Evolutionary conservation across 23 red algal genomes (phyloP), one percentile per base, ranked within the genome.

Genomic region (Gracilariopsis chorda): DNA sequence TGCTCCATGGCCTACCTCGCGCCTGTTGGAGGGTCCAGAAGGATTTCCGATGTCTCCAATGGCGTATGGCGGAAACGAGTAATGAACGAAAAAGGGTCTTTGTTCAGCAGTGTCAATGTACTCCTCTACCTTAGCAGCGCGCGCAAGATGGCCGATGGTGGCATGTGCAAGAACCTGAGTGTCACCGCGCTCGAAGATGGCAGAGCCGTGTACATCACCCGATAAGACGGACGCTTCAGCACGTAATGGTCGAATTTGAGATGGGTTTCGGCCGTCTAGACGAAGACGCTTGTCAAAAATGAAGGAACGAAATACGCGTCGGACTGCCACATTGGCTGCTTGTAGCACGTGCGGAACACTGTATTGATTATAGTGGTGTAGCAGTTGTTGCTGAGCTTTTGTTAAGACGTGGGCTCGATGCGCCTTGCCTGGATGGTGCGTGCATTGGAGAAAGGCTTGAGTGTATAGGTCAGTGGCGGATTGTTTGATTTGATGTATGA

Each of bases 161-260:
- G 96, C 68, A n/a, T 75, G 88, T 17, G 92, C 85, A n/a, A 98
- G 83, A 14, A 95, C 92, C 76, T 98, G 96, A 1, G 92, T 95
- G 59, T 95, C 93, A 44, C 96, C 96, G 25, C 96, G 83, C 56
- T 86, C 84, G 71, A 95, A 94, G 4, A 95, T 53, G 2, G 92
- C 92, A 13, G 86, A 92, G 2, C 96, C 96, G 78, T 98, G 96
- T 1, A 92, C 92, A 33, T 74, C 88, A 9, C 81, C 77, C 14
- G 92, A 75, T 12, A 98, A 55, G 13, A 98, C 88, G 39, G 56
- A 43, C 17, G 87, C 78, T 58, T 85, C 73, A 20, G 86, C 88
- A 14, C 84, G 33, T 33, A 98, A 48, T 2, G 86, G 89, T 23
- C 96, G 86, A 8, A 92, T 34, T 52, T 95, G 92, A 75, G 47